Percentiles rank a stretch among this genome's conserved stretches.
Evolutionary conservation across 768 basidiomycete genomes (phyloP).

Genomic region (Leccinum truebloodii): DNA sequence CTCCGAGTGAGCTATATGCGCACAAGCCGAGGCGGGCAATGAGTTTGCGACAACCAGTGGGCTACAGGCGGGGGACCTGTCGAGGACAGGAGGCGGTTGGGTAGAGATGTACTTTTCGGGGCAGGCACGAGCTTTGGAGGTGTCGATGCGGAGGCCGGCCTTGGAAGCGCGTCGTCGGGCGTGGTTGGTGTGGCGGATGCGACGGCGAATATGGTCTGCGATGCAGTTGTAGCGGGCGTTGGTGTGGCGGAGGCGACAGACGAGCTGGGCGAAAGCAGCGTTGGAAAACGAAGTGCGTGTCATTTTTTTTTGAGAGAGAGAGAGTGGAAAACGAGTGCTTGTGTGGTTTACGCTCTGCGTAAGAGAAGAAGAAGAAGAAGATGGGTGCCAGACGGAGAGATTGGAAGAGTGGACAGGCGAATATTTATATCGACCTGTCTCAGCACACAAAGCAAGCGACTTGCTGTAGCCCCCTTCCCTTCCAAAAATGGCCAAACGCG

Average conservation of each 20-base stretch:
- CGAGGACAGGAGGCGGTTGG: slow-evolving; percentile 14
- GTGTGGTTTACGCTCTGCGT: slow-evolving; percentile 20
- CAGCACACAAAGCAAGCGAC: slow-evolving; percentile 20
- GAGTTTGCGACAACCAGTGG: slow-evolving; percentile 20
- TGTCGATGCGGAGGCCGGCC: slow-evolving; percentile 47
- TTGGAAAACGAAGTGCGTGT: slow-evolving; percentile 31
- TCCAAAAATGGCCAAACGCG: slow-evolving; percentile 7
- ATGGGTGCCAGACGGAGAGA: slow-evolving; percentile 12
- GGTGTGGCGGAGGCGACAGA: slow-evolving; percentile 43
- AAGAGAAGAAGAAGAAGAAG: not conserved
- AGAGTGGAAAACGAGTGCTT: slow-evolving; percentile 8
- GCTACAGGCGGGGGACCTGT: slow-evolving; percentile 36
- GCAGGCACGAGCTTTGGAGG: slow-evolving; percentile 41
- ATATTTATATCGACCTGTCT: slow-evolving; percentile 25
- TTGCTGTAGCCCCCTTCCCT: not conserved
- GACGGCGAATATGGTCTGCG: slow-evolving; percentile 40
- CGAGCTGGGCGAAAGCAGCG: slow-evolving; percentile 38
- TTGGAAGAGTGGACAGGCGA: not conserved
- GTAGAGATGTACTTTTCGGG: slow-evolving; percentile 40
- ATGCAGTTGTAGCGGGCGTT: slow-evolving; percentile 44
- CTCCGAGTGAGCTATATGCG: not conserved
- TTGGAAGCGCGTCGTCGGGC: slow-evolving; percentile 47
- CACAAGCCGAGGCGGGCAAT: not conserved
- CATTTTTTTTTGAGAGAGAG: slow-evolving; percentile 12
- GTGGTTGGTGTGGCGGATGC: slow-evolving; percentile 41